phyloP scores from a whole-genome alignment of 352 stramenopile genomes.

The Phytophthora tubulina region DNA sequence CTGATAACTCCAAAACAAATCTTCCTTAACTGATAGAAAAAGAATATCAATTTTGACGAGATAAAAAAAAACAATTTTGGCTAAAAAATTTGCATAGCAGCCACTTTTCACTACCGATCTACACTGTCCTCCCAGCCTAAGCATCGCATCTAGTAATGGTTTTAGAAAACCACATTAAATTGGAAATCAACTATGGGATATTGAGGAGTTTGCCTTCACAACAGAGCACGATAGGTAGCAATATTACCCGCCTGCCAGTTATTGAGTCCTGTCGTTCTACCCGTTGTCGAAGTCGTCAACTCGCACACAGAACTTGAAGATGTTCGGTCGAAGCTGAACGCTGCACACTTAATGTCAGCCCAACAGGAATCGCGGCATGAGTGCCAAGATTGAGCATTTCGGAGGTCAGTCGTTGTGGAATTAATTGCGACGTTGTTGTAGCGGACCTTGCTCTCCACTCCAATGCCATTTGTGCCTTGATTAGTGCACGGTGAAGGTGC shows the following conservation, averaged over 20 bases:
- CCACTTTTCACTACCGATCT: too few relatives aligned
- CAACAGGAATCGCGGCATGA: slow-evolving; percentile 1
- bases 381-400: background rate
- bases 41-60: too few relatives aligned
- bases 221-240: background rate
- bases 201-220: too few relatives aligned
- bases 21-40: too few relatives aligned
- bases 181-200: too few relatives aligned
- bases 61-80: too few relatives aligned
- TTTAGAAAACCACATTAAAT: too few relatives aligned
- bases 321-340: background rate
- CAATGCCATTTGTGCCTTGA: slow-evolving; percentile 3
- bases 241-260: slow-evolving; percentile 6
- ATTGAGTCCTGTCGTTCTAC: background rate
- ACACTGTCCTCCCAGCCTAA: too few relatives aligned
- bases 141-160: too few relatives aligned
- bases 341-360: background rate
- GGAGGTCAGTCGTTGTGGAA: too few relatives aligned
- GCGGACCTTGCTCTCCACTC: background rate
- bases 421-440: background rate
- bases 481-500: background rate
- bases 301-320: background rate
- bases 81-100: too few relatives aligned
- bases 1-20: too few relatives aligned
- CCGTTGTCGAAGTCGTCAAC: background rate